Conservation (phyloP, 164 flowering plant species). For the Vitis vinifera region ASM3070453v1 NC_081817.1:2849001-2849500, state of each 20-base stretch:
- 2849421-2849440: no score
- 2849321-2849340: no score
- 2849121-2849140: constrained; percentile 42
- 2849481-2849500: not conserved
- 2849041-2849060: constrained; percentile 55
- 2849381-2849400: no score
- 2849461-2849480: no score
- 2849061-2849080: constrained; percentile 85
- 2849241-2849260: not conserved
- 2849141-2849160: constrained; percentile 10
- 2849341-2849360: no score
- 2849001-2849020: constrained; percentile 54
- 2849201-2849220: not conserved
- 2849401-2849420: no score
- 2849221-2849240: not conserved
- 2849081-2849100: constrained; percentile 82
- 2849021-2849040: constrained; percentile 52
- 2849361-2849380: no score
- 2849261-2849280: not conserved
- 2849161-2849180: constrained; percentile 10
- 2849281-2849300: no score
- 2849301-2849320: no score
- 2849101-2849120: constrained; percentile 82
- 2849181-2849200: not conserved
- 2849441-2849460: no score